Percentiles rank a stretch among this genome's conserved stretches.
Conservation (phyloP, 129 eudicot species). For the Saposhnikovia divaricata region DNA sequence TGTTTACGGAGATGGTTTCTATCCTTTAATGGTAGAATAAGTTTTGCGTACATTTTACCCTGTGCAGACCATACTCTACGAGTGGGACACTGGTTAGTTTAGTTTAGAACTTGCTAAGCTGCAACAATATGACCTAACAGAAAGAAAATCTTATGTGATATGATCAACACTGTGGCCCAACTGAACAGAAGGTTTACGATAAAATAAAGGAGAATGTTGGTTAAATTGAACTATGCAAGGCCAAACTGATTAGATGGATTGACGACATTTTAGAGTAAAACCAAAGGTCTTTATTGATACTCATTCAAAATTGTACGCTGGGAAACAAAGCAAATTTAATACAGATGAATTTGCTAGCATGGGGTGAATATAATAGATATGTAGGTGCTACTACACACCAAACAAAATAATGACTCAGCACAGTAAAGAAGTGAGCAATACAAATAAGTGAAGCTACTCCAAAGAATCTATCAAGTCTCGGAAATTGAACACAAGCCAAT, state of each 20-base stretch:
- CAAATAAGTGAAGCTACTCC: slow-evolving; percentile 26
- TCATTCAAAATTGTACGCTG: background rate
- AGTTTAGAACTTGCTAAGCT: background rate
- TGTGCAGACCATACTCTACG: background rate
- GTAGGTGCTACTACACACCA: slow-evolving; percentile 5
- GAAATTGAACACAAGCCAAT: slow-evolving; percentile 82
- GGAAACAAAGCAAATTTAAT: background rate
- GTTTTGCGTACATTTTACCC: background rate
- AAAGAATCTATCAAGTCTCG: slow-evolving; percentile 58
- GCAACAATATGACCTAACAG: background rate
- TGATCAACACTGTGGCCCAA: background rate
- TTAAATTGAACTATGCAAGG: background rate
- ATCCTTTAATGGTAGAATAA: background rate
- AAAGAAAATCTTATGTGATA: background rate
- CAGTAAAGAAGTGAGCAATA: background rate
- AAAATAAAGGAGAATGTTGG: background rate
- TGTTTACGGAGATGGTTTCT: background rate
- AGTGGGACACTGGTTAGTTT: background rate
- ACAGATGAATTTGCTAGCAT: background rate
- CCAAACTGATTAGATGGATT: background rate
- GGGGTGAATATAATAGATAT: background rate
- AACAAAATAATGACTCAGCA: background rate
- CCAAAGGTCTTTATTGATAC: background rate
- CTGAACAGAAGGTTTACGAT: background rate
- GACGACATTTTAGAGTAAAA: background rate